Percentiles rank a stretch among this genome's conserved stretches.
Conservation (phyloP, 805 yeast genomes). For the Myxozyma mucilagina region DNA sequence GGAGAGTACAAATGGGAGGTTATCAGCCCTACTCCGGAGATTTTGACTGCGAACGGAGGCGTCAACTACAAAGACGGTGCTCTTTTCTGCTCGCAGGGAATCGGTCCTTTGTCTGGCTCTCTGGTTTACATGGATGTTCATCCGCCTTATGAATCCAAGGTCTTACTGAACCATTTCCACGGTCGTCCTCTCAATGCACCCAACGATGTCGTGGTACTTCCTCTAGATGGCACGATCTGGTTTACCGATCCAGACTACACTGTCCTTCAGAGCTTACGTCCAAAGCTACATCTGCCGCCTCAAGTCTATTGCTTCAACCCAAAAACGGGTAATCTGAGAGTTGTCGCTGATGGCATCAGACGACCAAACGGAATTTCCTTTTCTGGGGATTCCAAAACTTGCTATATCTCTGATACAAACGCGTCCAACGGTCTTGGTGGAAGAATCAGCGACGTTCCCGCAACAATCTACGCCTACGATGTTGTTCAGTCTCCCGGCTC, state of each 20-base stretch:
- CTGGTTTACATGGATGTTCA: conserved; percentile 30
- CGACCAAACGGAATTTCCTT: conserved; percentile 76
- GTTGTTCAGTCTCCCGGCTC: conserved; percentile 25
- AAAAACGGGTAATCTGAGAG: conserved; percentile 26
- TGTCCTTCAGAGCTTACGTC: conserved; percentile 31
- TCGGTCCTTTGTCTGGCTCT: conserved; percentile 27
- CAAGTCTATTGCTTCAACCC: conserved; percentile 48
- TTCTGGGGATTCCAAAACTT: conserved; percentile 43
- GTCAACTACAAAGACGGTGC: conserved; percentile 34
- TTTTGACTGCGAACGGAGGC: conserved; percentile 36
- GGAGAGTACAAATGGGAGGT: conserved; percentile 30
- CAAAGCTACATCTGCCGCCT: conserved; percentile 30
- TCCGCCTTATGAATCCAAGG: conserved; percentile 30
- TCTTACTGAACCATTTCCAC: conserved; percentile 34
- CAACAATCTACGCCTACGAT: conserved; percentile 37
- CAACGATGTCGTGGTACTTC: conserved; percentile 37
- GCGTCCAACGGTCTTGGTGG: conserved; percentile 29
- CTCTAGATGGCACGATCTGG: conserved; percentile 37
- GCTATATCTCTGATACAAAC: conserved; percentile 54
- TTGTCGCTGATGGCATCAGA: conserved; percentile 45
- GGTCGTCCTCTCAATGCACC: conserved; percentile 38
- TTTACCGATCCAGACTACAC: conserved; percentile 39
- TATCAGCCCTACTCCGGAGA: conserved; percentile 31
- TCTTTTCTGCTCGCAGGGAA: conserved; percentile 37
- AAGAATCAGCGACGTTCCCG: conserved; percentile 14